Percentiles rank a stretch among this genome's conserved stretches.
Conservation (phyloP, 495 filamentous ascomycete species). For the Penicilliopsis zonata region DNA sequence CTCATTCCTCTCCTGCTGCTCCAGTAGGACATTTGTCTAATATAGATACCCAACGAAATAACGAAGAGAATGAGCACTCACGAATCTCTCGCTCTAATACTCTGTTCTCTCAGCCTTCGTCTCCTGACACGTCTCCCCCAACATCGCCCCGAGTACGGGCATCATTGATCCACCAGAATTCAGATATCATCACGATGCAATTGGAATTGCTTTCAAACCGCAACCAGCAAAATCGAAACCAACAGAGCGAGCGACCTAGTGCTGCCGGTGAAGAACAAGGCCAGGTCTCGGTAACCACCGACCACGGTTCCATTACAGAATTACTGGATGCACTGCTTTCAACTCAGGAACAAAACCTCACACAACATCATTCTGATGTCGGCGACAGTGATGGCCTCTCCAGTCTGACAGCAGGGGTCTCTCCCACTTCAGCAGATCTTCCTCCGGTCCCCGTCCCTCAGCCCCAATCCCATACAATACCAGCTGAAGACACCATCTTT, state of each 20-base stretch:
- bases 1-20: conserved; percentile 6
- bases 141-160: conserved; percentile 34
- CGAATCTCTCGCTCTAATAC: conserved; percentile 30
- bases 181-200: conserved; percentile 39
- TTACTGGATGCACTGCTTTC: conserved; percentile 25
- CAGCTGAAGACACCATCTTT: background rate
- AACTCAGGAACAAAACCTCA: conserved; percentile 14
- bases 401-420: conserved; percentile 8
- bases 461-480: conserved; percentile 4
- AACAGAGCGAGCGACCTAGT: conserved; percentile 8
- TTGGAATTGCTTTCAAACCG: conserved; percentile 28
- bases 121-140: conserved; percentile 29
- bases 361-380: conserved; percentile 7
- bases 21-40: conserved; percentile 8
- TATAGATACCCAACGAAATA: conserved; percentile 5
- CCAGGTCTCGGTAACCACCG: conserved; percentile 5
- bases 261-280: conserved; percentile 7
- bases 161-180: conserved; percentile 32
- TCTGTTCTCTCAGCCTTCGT: conserved; percentile 28
- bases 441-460: conserved; percentile 3
- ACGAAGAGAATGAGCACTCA: conserved; percentile 7
- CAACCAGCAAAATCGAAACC: conserved; percentile 10
- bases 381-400: conserved; percentile 15
- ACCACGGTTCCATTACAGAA: conserved; percentile 24
- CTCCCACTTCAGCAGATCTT: conserved; percentile 8